A percentile compares a stretch with the other conserved stretches of the same genome.
These are phyloP conservation scores for Arctium lappa DNA, from an alignment of 129 eudicot genomes.

Conservation along the genomic window DNA sequence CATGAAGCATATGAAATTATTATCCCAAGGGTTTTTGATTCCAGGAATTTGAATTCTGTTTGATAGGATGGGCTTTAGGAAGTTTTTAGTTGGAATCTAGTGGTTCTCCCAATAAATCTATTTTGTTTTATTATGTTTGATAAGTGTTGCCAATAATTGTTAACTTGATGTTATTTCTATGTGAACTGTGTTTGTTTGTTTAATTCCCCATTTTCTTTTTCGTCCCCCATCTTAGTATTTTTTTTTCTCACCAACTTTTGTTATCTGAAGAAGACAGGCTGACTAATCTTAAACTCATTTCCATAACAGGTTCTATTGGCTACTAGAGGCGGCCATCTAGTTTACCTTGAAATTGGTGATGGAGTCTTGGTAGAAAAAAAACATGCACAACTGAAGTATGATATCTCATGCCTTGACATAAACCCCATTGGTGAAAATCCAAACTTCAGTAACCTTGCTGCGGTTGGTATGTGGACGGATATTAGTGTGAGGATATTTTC, in stretches of 20 bases:
- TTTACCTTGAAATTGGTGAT: constrained; percentile 90
- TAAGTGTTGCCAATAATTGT: neutral
- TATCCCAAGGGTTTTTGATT: neutral
- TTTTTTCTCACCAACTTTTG: neutral
- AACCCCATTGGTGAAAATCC: constrained; percentile 91
- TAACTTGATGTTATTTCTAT: neutral
- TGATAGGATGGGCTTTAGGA: neutral
- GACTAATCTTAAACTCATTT: neutral
- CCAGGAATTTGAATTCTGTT: neutral
- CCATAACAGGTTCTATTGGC: constrained; percentile 71
- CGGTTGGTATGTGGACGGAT: constrained; percentile 99
- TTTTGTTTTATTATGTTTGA: neutral
- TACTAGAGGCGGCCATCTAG: constrained; percentile 93
- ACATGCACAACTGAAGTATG: constrained; percentile 71
- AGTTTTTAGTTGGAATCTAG: neutral
- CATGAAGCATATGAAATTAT: neutral
- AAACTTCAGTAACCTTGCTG: constrained; percentile 77
- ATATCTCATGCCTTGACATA: constrained; percentile 90
- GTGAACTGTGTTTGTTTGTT: neutral
- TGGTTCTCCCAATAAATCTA: neutral
- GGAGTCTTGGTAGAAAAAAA: constrained; percentile 68
- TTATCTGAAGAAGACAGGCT: neutral
- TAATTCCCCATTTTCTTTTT: neutral
- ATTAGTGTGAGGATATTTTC: constrained; percentile 84
- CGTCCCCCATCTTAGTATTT: neutral